Evolutionary conservation across 176 grass and related monocot species (phyloP).

Genomic region (Thinopyrum elongatum): DNA sequence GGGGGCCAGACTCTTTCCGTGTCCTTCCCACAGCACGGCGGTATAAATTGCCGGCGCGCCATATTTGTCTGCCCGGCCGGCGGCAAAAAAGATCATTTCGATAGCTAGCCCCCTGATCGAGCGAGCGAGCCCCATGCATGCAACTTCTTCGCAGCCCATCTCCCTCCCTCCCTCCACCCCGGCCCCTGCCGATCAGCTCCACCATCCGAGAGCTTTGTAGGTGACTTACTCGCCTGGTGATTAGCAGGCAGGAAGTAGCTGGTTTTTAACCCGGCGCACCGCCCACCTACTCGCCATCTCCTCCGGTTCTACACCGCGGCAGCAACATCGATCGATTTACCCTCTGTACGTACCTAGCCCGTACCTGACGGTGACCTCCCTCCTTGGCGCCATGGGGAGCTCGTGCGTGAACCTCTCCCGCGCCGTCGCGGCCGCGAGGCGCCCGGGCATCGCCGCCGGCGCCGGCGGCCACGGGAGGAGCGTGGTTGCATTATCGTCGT

Average conservation of each 20-base stretch:
- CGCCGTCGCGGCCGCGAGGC: conserved; percentile 28
- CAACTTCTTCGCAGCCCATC: conserved; percentile 19
- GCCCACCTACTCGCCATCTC: conserved; percentile 34
- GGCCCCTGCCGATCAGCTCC: neutral
- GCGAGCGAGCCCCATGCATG: neutral
- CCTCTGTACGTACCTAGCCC: conserved; percentile 7
- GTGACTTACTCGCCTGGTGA: conserved; percentile 47
- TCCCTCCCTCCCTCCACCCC: conserved; percentile 12
- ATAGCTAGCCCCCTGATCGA: conserved; percentile 19
- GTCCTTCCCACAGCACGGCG: neutral
- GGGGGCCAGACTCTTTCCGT: conserved; percentile 2
- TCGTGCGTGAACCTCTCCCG: conserved; percentile 66
- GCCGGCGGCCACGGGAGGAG: neutral
- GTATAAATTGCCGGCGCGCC: conserved; percentile 25
- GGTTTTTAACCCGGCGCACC: neutral
- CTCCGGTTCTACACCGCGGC: conserved; percentile 4
- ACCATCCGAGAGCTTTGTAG: conserved; percentile 32
- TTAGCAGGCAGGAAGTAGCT: conserved; percentile 37
- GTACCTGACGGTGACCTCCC: neutral
- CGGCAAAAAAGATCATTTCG: conserved; percentile 58
- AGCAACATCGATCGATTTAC: neutral
- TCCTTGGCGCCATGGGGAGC: conserved; percentile 54
- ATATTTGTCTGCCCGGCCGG: conserved; percentile 18
- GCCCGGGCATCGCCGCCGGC: neutral
- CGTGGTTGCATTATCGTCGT: conserved; percentile 4